Conservation (phyloP, 257 asterid genomes). For the Solanum verrucosum region DNA sequence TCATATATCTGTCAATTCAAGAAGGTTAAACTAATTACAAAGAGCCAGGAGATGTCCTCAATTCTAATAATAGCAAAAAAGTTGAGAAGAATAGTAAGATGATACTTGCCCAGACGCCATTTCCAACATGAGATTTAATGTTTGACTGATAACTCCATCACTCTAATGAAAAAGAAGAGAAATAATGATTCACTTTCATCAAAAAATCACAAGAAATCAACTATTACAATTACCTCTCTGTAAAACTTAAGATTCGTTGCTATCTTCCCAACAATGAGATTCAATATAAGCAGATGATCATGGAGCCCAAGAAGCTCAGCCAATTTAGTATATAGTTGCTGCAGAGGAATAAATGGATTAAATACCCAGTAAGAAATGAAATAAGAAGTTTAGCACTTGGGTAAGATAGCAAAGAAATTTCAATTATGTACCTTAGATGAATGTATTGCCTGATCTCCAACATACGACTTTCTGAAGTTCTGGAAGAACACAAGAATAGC, state of each 20-base stretch:
- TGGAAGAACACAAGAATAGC: constrained; percentile 93
- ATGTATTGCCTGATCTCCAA: constrained; percentile 98
- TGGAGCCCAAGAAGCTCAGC: constrained; percentile 95
- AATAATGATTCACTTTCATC: not conserved
- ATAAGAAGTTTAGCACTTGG: constrained; percentile 6
- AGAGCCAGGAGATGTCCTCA: not conserved
- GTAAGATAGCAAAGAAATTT: not conserved
- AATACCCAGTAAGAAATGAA: not conserved
- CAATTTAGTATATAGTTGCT: constrained; percentile 90
- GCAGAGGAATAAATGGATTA: constrained; percentile 28
- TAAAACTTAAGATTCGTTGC: constrained; percentile 91
- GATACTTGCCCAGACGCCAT: constrained; percentile 87
- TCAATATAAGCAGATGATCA: constrained; percentile 84
- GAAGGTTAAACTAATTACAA: not conserved
- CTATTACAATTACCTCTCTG: constrained; percentile 45
- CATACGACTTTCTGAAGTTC: constrained; percentile 82
- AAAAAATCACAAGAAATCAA: not conserved
- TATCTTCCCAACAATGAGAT: constrained; percentile 76
- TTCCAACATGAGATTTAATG: constrained; percentile 85
- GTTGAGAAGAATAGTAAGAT: constrained; percentile 6
- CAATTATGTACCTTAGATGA: constrained; percentile 67
- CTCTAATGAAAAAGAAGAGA: constrained; percentile 34
- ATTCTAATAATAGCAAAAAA: not conserved
- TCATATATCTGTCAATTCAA: constrained; percentile 64
- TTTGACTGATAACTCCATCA: constrained; percentile 85